phyloP scores from a whole-genome alignment of 148 eudicot genomes.

The Salicornia ramosissima region DNA sequence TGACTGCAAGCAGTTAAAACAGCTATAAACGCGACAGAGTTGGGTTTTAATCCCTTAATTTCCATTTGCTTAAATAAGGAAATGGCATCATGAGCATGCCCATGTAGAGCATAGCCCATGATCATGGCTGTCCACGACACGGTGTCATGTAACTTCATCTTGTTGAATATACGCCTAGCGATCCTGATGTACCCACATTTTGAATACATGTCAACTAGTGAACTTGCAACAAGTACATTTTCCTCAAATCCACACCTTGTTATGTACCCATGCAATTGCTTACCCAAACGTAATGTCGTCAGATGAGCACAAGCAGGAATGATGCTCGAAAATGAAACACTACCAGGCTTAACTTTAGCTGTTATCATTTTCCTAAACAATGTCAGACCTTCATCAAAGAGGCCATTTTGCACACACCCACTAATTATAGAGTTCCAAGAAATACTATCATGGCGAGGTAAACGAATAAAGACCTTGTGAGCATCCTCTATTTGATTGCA shows the following conservation, averaged over 20 bases:
- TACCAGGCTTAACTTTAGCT: conserved; percentile 47
- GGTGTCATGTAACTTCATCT: conserved; percentile 51
- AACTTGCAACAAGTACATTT: conserved; percentile 66
- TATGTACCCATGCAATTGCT: conserved; percentile 69
- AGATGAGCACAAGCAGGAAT: conserved; percentile 82
- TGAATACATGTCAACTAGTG: conserved; percentile 86
- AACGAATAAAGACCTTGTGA: conserved; percentile 36
- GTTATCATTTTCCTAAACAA: conserved; percentile 64
- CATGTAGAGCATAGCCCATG: conserved; percentile 72
- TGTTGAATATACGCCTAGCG: conserved; percentile 55
- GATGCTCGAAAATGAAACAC: conserved; percentile 63
- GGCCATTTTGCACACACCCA: conserved; percentile 73
- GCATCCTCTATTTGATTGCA: conserved; percentile 56
- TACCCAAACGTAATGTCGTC: conserved; percentile 64
- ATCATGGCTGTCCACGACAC: conserved; percentile 91
- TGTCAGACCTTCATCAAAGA: conserved; percentile 60
- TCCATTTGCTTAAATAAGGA: conserved; percentile 54
- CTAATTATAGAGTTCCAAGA: conserved; percentile 73
- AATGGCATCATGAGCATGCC: conserved; percentile 59
- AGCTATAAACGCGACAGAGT: conserved; percentile 52
- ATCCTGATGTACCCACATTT: conserved; percentile 65
- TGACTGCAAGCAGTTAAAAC: conserved; percentile 81
- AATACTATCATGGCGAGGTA: conserved; percentile 49
- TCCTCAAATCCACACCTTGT: conserved; percentile 47
- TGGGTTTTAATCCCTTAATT: conserved; percentile 50